Conservation (phyloP, 176 grass and related monocot genomes). For the Rhynchospora pubera region DNA sequence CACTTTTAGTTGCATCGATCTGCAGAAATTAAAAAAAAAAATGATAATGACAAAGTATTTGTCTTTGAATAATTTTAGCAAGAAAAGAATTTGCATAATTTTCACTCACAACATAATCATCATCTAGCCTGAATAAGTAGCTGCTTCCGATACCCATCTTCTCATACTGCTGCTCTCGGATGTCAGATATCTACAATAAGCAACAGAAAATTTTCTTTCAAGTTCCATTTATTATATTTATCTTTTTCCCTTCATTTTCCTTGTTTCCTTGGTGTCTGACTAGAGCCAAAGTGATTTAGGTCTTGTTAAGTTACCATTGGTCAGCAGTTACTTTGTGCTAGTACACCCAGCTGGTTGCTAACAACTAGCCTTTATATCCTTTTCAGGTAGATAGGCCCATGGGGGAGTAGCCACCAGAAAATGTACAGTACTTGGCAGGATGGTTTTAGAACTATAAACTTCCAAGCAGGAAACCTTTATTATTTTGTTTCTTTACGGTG, state of each 20-base stretch:
- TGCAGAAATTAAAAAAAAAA: constrained; percentile 35
- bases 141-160: constrained; percentile 95
- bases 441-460: background rate
- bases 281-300: background rate
- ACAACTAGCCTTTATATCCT: too few relatives aligned
- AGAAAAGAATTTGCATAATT: constrained; percentile 15
- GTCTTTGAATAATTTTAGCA: background rate
- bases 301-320: background rate
- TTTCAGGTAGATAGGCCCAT: too few relatives aligned
- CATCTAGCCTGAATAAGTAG: constrained; percentile 93
- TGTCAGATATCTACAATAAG: constrained; percentile 61
- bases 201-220: constrained; percentile 22
- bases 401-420: too few relatives aligned
- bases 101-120: constrained; percentile 83
- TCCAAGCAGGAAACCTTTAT: background rate
- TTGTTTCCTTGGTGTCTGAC: background rate
- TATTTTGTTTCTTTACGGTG: background rate
- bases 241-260: background rate
- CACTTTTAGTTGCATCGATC: constrained; percentile 95
- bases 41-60: background rate
- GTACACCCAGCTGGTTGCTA: background rate
- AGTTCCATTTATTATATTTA: background rate
- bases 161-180: constrained; percentile 79
- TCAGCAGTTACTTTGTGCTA: background rate
- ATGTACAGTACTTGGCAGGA: too few relatives aligned